Evolutionary conservation across 139 green algal species (phyloP), one percentile per base, ranked within the genome.

Genomic region (Chlamydomonas sp.): DNA sequence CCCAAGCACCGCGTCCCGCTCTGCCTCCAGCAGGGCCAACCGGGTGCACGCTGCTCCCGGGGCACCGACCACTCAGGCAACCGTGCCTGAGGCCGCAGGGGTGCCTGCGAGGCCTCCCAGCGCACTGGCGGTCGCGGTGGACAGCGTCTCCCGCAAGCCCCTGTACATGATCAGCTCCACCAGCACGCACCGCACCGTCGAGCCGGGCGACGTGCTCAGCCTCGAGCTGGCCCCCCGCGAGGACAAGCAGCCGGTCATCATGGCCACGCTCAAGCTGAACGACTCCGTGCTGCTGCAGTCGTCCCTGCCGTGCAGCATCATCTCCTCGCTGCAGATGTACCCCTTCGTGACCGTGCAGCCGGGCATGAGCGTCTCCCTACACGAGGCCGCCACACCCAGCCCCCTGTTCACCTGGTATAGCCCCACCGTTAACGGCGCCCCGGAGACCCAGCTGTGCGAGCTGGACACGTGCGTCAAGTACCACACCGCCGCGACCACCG

Each of bases 381-480:
- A 94, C 63, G 88, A 93, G 67, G 90, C 91, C 14, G 86, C 92
- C 67, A 95, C 93, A 20, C 93, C 91, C 69, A 92, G 85, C 85
- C 93, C 93, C 8, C 87, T 95, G 16, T 95, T 94, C 84, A 94
- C 92, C 14, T 95, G 90, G 92, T 89, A 83, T 84, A 88, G 80
- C 12, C 83, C 79, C 61, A 88, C 83, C 18, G 79, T 74, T 12
- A 81, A 68, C 63, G 83, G 74, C 49, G 74, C 63, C 2, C 63
- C 74, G 16, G 83, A 88, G 73, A 77, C 83, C 31, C 83, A 88
- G 83, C 74, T 88, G 14, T 88, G 83, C 20, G 93, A 95, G 78
- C 89, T 95, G 5, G 93, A 95, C 87, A 95, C 91, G 6, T 94
- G 93, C 81, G 90, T 94, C 62, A 93, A 92, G 87, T 94, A 93